phyloP scores from a whole-genome alignment of 2,329 filamentous ascomycete genomes.

The Neocatenulostroma microsporum region DNA sequence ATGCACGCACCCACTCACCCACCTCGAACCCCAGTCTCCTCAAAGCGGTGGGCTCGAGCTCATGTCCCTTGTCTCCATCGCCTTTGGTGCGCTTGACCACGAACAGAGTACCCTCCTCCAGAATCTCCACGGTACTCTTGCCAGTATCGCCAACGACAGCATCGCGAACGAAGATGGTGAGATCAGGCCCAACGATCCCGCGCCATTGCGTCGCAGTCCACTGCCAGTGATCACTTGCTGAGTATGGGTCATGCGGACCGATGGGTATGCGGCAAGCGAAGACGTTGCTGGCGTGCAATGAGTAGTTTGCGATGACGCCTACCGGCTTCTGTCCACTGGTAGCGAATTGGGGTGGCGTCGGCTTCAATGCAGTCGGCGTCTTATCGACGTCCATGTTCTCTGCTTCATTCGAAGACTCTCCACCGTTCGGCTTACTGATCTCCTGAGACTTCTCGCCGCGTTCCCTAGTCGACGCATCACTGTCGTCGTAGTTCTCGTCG shows the following conservation, averaged over 20 bases:
- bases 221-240: conserved; percentile 86
- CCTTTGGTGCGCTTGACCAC: conserved; percentile 33
- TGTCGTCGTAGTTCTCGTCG: conserved; percentile 22
- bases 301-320: conserved; percentile 70
- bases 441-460: neutral
- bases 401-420: conserved; percentile 6
- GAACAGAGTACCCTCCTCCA: conserved; percentile 35
- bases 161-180: conserved; percentile 60
- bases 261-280: conserved; percentile 70
- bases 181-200: conserved; percentile 71
- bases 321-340: conserved; percentile 49
- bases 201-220: conserved; percentile 96
- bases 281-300: conserved; percentile 67
- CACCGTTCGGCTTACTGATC: neutral
- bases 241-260: conserved; percentile 57
- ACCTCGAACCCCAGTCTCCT: conserved; percentile 79
- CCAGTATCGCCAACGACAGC: conserved; percentile 18
- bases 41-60: conserved; percentile 46
- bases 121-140: conserved; percentile 30
- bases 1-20: conserved; percentile 61
- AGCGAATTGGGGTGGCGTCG: conserved; percentile 4
- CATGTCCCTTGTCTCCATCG: conserved; percentile 19
- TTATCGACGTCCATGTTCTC: conserved; percentile 19
- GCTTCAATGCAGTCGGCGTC: conserved; percentile 7
- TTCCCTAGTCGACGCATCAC: conserved; percentile 5